Base-by-base conservation (phyloP, 2,329 filamentous ascomycete genomes). In the Fusarium camptoceras region DNA sequence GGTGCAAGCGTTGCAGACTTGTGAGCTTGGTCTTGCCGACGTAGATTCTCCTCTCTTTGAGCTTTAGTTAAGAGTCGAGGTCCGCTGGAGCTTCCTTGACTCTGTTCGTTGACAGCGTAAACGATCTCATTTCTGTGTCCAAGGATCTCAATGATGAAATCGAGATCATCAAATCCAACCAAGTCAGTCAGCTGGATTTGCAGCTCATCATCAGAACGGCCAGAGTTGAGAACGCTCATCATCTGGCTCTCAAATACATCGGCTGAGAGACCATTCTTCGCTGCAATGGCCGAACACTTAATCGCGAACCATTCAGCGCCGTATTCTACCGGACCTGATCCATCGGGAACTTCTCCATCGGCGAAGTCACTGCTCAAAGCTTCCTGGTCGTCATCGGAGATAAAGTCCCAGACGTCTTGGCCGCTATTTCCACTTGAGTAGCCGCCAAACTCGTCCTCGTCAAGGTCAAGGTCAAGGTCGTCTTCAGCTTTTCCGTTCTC, bases 381-480 rank as follows among this genome's bases (percentile, higher is more conserved):
- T 59, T 91, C 90, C 22, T 89, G 88, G 25, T 92, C 90, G 50
- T 87, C 86, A 53, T 94, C 91, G 63, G 91, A 94, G 76, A 97
- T 93, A 62, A 97, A 89, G 78, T 98, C 94, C 95, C 95, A 98
- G 12, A 98, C 90, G 80, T 98, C 94, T 62, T 95, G 92, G 8
- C 88, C 88, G 20, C 87, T 89, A 44, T 87, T 88, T 8, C 88
- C 88, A 4, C 86, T 87, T 2, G 83, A 85, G 68, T 85, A 84
- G 15, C 82, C 83, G 28, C 84, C 84, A 30, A 87, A 83, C 34
- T 93, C 90, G 11, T 93, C 89, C 66, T 92, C 90, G 44, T 90
- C 81, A 56, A 89, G 86, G 15, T 86, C 81, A 56, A 89, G 86
- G 15, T 86, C 82, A 20, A 37, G 34, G 34, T n/a, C 82, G 20